Evolutionary conservation across 306 rosid species (phyloP).

Genomic region (Benincasa hispida): DNA sequence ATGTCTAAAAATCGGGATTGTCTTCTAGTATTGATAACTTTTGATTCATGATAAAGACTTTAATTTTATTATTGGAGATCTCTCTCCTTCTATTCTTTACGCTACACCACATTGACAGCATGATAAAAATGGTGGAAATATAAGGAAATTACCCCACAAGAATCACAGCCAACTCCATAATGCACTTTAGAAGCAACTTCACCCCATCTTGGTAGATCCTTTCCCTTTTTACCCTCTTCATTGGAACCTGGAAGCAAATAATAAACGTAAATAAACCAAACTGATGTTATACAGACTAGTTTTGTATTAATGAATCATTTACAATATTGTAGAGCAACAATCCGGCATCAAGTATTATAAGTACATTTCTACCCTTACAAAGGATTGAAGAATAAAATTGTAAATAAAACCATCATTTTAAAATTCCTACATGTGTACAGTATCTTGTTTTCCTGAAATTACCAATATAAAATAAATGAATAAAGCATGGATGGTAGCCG

Average conservation of each 20-base stretch:
- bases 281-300: background rate
- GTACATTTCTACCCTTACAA: background rate
- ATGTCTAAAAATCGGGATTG: too few relatives aligned
- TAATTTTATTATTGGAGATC: too few relatives aligned
- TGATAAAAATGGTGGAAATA: constrained; percentile 4
- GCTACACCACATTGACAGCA: too few relatives aligned
- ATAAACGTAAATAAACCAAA: constrained; percentile 5
- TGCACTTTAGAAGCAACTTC: constrained; percentile 34
- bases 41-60: too few relatives aligned
- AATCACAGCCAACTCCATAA: constrained; percentile 51
- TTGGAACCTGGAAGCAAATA: constrained; percentile 35
- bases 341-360: background rate
- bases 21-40: too few relatives aligned
- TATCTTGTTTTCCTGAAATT: background rate
- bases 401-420: background rate
- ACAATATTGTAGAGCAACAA: background rate
- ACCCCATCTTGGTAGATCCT: constrained; percentile 11
- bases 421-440: background rate
- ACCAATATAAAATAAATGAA: background rate
- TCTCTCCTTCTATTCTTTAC: too few relatives aligned
- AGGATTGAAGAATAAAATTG: background rate
- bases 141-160: constrained; percentile 64
- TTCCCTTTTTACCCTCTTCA: constrained; percentile 13
- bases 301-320: background rate
- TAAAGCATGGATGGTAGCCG: background rate